phyloP scores from a whole-genome alignment of 345 rosid genomes.

The Corchorus capsularis region DNA sequence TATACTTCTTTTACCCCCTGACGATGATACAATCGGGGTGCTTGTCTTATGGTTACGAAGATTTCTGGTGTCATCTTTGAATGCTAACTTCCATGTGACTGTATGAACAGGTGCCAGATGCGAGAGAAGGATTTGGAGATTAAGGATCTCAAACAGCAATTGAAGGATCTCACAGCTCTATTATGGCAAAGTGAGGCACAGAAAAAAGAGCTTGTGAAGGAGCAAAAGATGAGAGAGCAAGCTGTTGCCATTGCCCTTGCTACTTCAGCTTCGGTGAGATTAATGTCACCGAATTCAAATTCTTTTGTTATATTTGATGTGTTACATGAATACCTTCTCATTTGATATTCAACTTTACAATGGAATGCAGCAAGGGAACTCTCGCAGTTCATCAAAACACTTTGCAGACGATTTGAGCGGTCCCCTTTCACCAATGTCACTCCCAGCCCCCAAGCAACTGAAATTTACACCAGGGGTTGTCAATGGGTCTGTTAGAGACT shows the following conservation, averaged over 20 bases:
- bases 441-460: slow-evolving; percentile 74
- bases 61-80: not conserved
- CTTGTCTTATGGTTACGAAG: not conserved
- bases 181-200: slow-evolving; percentile 61
- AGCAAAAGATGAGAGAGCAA: slow-evolving; percentile 65
- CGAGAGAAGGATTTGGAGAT: slow-evolving; percentile 73
- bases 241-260: slow-evolving; percentile 60
- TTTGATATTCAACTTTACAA: slow-evolving; percentile 1
- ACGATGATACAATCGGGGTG: not conserved
- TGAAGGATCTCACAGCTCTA: slow-evolving; percentile 57
- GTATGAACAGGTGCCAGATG: slow-evolving; percentile 50
- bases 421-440: slow-evolving; percentile 53
- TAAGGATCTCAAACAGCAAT: slow-evolving; percentile 63
- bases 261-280: slow-evolving; percentile 53
- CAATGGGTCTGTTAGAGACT: slow-evolving; percentile 52
- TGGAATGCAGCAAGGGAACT: slow-evolving; percentile 43
- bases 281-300: not conserved
- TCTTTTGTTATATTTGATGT: not conserved
- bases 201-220: slow-evolving; percentile 58
- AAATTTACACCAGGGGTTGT: slow-evolving; percentile 61
- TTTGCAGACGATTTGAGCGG: slow-evolving; percentile 37
- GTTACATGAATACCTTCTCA: not conserved
- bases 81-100: not conserved
- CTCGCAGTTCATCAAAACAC: slow-evolving; percentile 50
- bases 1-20: not conserved